A percentile compares a stretch with the other conserved stretches of the same genome.
Evolutionary conservation across 768 basidiomycete species (phyloP).

Genomic region (Kwoniella botswanensis): DNA sequence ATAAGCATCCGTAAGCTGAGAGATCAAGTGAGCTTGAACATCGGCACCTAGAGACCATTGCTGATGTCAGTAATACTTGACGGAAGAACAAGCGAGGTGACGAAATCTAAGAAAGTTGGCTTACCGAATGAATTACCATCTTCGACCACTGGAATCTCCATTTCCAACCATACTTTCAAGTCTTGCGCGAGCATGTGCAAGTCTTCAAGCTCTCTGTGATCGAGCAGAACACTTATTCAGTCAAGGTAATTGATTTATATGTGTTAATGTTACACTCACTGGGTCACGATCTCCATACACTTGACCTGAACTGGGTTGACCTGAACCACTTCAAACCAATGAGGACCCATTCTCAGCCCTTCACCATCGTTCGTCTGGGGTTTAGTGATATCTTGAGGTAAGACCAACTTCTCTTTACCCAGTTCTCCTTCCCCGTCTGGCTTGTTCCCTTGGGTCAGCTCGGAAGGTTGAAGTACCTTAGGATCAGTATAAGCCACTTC

Average conservation of each 20-base stretch:
- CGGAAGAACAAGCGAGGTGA: too few species aligned
- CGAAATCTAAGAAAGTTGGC: not conserved
- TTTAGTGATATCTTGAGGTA: slow-evolving; percentile 21
- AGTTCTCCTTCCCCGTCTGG: not conserved
- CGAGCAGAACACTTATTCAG: not conserved
- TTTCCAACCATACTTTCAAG: slow-evolving; percentile 46
- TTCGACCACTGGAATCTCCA: slow-evolving; percentile 51
- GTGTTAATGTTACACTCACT: slow-evolving; percentile 27
- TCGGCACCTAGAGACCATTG: slow-evolving; percentile 35
- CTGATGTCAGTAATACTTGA: not conserved
- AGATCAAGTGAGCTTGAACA: slow-evolving; percentile 44
- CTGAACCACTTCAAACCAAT: slow-evolving; percentile 48
- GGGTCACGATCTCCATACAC: slow-evolving; percentile 18
- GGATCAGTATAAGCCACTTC: slow-evolving; percentile 17
- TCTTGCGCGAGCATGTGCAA: slow-evolving; percentile 37
- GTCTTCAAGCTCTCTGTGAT: slow-evolving; percentile 41
- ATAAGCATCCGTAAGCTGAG: slow-evolving; percentile 28
- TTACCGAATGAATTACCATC: slow-evolving; percentile 52
- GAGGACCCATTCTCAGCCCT: slow-evolving; percentile 27
- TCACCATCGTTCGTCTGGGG: slow-evolving; percentile 8
- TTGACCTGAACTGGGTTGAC: slow-evolving; percentile 34
- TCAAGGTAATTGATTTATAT: not conserved
- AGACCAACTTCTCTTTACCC: slow-evolving; percentile 16
- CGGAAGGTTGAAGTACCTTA: slow-evolving; percentile 28
- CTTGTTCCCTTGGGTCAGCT: not conserved